Evolutionary conservation across 2,329 filamentous ascomycete species (phyloP), one percentile per base, ranked within the genome.

Genomic region (Aspergillus ochraceus): DNA sequence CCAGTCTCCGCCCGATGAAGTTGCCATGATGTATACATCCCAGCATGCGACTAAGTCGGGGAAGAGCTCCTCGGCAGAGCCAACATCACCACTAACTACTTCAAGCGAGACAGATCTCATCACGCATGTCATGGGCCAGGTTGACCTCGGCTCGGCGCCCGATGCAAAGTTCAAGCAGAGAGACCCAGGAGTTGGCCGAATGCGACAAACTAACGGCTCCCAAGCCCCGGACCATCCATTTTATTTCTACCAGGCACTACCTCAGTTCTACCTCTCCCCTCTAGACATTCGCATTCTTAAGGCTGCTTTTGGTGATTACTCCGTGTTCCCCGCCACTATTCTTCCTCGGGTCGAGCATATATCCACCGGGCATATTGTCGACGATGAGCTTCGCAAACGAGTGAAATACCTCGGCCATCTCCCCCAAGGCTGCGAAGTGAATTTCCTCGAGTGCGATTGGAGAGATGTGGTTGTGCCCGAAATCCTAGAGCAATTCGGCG

Each of bases 381-480:
- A 97, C 66, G 92, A 97, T 69, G 88, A 89, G 17, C 76, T 97
- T 55, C 87, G 93, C 51, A 92, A 90, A 71, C 86, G 92, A 32
- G 88, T 91, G 57, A 96, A 95, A 73, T 97, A 97, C 65, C 83
- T 97, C 3, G 86, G 87, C 0, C 93, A 97, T 74, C 82, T 97
- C 6, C 93, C 93, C 0, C 88, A 90, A 54, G 93, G 93, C n/a
- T 97, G 92, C 73, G 89, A 96, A 65, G 90, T 97, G 47, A 92
- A 84, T 65, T 97, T 97, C 69, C 76, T 97, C 1, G 93, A 97
- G 76, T 97, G 93, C 71, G 92, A 97, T 74, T 97, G 93, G 93
- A 92, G 91, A 3, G 92, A 96, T 66, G 90, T 95, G 42, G 90
- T 97, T 5, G 84, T 87, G 3, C 82, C 87, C 0, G 88, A 91